phyloP scores from a whole-genome alignment of 352 stramenopile genomes.

The Aphanomyces astaci region DNA sequence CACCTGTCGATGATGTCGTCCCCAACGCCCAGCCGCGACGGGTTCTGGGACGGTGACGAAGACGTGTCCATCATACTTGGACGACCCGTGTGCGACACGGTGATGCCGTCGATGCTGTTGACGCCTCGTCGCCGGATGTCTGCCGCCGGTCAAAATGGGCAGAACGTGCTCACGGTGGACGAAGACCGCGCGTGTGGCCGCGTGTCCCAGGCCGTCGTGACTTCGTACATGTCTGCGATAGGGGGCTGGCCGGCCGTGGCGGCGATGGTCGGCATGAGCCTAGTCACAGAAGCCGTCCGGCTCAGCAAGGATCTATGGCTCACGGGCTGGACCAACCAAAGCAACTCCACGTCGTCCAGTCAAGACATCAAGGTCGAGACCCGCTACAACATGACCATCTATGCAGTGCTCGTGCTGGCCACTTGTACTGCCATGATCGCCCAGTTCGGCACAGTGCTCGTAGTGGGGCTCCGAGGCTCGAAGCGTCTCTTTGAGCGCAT shows the following conservation, averaged over 20 bases:
- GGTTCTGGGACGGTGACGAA: too few species aligned
- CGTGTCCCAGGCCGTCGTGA: constrained; percentile 55
- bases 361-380: constrained; percentile 6
- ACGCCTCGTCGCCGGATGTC: neutral
- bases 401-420: neutral
- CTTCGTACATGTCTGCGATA: constrained; percentile 36
- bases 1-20: too few species aligned
- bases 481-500: constrained; percentile 68
- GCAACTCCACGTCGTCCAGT: neutral
- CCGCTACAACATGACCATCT: constrained; percentile 27
- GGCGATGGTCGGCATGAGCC: neutral
- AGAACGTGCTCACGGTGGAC: constrained; percentile 51
- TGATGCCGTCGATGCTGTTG: too few species aligned
- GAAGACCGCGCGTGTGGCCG: constrained; percentile 57
- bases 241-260: constrained; percentile 25
- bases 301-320: neutral
- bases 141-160: neutral
- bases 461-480: constrained; percentile 42
- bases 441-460: neutral
- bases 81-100: too few species aligned
- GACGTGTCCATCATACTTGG: too few species aligned
- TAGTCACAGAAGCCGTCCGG: neutral
- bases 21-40: too few species aligned
- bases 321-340: neutral
- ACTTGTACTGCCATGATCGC: neutral